Conservation (phyloP, 2,329 filamentous ascomycete genomes). For the Phoma herbarum region DNA sequence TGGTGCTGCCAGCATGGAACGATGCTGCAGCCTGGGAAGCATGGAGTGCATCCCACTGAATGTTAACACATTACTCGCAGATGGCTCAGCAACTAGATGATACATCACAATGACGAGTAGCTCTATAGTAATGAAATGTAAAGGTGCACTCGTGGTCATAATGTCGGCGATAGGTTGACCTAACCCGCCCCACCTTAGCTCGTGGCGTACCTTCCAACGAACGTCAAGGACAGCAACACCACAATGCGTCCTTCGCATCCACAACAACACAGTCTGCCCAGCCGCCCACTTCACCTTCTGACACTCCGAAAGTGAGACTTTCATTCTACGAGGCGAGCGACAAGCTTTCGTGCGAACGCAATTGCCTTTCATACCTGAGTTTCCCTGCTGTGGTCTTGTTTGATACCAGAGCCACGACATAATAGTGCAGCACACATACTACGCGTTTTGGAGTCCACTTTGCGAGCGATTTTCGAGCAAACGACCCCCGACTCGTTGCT, state of each 20-base stretch:
- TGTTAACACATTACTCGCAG: too few species aligned
- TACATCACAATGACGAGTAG: not conserved
- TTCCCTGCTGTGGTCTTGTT: not conserved
- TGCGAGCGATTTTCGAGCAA: not conserved
- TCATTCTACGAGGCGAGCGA: not conserved
- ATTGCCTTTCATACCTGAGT: slow-evolving; percentile 1
- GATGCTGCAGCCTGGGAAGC: slow-evolving; percentile 48
- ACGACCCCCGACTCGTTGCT: not conserved
- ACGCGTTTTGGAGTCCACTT: not conserved
- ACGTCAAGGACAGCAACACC: slow-evolving; percentile 8
- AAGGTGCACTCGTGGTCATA: not conserved
- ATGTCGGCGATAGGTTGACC: slow-evolving; percentile 7
- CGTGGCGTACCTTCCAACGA: slow-evolving; percentile 9
- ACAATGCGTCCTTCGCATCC: not conserved
- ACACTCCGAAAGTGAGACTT: not conserved
- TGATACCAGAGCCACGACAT: slow-evolving; percentile 2
- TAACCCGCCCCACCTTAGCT: slow-evolving; percentile 11
- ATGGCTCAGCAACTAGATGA: not conserved
- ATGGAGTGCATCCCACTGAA: slow-evolving; percentile 7
- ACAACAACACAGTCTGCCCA: not conserved
- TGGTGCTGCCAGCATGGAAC: slow-evolving; percentile 64
- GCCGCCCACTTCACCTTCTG: not conserved
- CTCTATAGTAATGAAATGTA: not conserved
- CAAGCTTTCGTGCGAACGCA: not conserved
- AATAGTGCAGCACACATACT: not conserved